A percentile compares a stretch with the other conserved stretches of the same genome.
Evolutionary conservation across 2,329 filamentous ascomycete species (phyloP).

Genomic region (Venturiaceae sp.): DNA sequence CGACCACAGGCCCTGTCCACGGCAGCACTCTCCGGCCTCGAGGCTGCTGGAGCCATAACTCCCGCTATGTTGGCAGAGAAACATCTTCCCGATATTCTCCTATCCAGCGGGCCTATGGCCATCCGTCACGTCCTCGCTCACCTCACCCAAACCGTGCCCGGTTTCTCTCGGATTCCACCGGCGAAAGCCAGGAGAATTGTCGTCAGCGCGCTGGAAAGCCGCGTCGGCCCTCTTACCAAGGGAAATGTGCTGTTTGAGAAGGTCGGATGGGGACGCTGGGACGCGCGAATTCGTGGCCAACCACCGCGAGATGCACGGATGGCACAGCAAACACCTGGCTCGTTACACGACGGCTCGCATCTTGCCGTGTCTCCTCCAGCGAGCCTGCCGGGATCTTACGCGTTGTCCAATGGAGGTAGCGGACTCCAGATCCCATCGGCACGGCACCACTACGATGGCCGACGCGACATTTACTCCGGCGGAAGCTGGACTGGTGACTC

Average conservation of each 20-base stretch:
- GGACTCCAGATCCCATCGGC: conserved; percentile 38
- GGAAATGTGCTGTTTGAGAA: conserved; percentile 83
- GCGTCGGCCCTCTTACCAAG: conserved; percentile 48
- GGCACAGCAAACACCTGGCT: conserved; percentile 12
- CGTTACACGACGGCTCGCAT: conserved; percentile 21
- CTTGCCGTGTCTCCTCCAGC: conserved; percentile 35
- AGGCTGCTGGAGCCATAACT: conserved; percentile 75
- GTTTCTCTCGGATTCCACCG: conserved; percentile 80
- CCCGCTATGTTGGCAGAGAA: conserved; percentile 77
- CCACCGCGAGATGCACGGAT: conserved; percentile 30
- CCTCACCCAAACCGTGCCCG: conserved; percentile 84
- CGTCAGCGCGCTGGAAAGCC: conserved; percentile 82
- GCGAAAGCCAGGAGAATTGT: conserved; percentile 85
- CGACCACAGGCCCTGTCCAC: conserved; percentile 34
- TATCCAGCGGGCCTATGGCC: conserved; percentile 84
- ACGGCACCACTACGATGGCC: conserved; percentile 5
- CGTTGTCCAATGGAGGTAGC: conserved; percentile 26
- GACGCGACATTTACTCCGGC: conserved; percentile 33
- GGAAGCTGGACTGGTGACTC: conserved; percentile 62
- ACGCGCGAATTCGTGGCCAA: conserved; percentile 66
- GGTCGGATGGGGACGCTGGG: conserved; percentile 95
- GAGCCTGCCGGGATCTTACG: conserved; percentile 37
- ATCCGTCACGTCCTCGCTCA: conserved; percentile 95
- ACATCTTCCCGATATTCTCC: conserved; percentile 81
- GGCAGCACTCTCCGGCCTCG: conserved; percentile 46